Base-by-base conservation (phyloP, 2,329 filamentous ascomycete genomes). In the Bipolaris gigantea region DNA sequence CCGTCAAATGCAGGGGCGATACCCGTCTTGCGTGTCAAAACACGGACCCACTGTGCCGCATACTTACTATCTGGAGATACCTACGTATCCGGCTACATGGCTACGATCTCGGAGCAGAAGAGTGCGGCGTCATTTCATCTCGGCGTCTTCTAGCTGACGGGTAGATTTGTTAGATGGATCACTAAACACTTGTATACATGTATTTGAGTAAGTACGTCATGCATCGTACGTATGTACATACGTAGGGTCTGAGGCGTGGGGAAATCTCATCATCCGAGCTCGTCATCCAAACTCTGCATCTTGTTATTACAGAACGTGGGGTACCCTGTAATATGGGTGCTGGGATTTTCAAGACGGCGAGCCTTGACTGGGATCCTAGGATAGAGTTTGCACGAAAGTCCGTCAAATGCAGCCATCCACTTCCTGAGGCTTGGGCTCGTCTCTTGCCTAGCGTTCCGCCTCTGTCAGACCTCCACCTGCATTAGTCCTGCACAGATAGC, bases 321-420 rank as follows among this genome's bases (percentile, higher is more conserved):
- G 39, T 30, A 35, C 42, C 51, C 46, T 45, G 36, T 13, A 18
- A 15, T 30, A 38, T 30, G 35, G 40, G 44, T 27, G 33, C 42
- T 40, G 16, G 25, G 15, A 32, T 32, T 44, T 10, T 35, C 36
- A 35, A 42, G 25, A 16, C 34, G 21, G 25, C 23, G 15, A 23
- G 33, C n/a, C 35, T 34, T 25, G 30, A 27, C 19, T 15, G 32
- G 30, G 13, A 46, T n/a, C 34, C 47, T 43, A 27, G 47, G 15
- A 41, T 34, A 38, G 33, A 38, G 48, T 42, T 42, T 51, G 52
- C 18, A 27, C 36, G 35, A 47, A 40, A 42, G 50, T 48, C 52
- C 51, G 52, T 55, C 48, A 51, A 33, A 55, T 46, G 51, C 51
- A 45, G 18, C 30, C 36, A 46, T 46, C 52, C 48, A 48, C 48